phyloP scores from a whole-genome alignment of 257 asterid genomes.

The Ballota nigra region DNA sequence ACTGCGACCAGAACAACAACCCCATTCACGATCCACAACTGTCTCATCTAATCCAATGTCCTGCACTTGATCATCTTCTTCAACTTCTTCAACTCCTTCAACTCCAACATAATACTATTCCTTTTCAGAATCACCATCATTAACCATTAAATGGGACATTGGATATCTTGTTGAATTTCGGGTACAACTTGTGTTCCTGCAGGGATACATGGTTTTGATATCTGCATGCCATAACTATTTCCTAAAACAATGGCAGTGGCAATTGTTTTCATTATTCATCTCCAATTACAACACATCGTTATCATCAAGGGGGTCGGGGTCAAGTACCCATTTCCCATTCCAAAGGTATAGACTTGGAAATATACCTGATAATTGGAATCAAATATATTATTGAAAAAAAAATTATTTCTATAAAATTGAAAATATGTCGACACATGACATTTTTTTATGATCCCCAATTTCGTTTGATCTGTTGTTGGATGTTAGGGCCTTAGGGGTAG shows the following conservation, averaged over 20 bases:
- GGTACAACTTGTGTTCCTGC: not conserved
- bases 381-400: no score
- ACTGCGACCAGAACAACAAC: not conserved
- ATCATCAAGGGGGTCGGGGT: not conserved
- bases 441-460: no score
- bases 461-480: no score
- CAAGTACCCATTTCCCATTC: not conserved
- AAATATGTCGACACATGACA: no score
- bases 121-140: not conserved
- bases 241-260: no score
- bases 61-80: not conserved
- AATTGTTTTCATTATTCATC: no score
- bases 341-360: no score
- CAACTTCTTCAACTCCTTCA: not conserved
- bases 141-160: no score
- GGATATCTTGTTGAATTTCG: not conserved
- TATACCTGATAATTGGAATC: not conserved
- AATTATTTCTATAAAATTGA: no score
- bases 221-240: no score
- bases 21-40: not conserved
- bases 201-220: no score
- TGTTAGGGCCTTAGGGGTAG: no score
- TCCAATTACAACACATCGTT: not conserved
- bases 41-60: not conserved
- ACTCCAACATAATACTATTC: not conserved